Conservation (phyloP, 208 protist species). For the Phytomonas francai region DNA sequence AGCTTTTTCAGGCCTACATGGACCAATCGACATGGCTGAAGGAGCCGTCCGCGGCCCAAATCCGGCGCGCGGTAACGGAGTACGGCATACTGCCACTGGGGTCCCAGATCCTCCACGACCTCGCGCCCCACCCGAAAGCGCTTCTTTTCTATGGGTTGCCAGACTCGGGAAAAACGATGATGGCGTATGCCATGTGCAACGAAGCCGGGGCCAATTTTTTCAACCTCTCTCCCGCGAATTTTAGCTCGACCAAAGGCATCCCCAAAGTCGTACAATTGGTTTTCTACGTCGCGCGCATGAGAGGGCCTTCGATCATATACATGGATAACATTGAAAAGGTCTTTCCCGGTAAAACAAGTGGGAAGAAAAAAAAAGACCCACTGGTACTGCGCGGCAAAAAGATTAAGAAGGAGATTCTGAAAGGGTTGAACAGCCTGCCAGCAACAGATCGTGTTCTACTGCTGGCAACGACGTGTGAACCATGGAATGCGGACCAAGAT, state of each 20-base stretch:
- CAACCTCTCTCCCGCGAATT: conserved; percentile 87
- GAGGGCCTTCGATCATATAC: conserved; percentile 90
- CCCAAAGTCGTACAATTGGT: conserved; percentile 77
- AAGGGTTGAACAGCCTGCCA: conserved; percentile 63
- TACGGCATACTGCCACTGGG: conserved; percentile 86
- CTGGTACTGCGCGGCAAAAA: conserved; percentile 66
- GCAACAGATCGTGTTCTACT: conserved; percentile 88
- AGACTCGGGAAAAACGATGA: conserved; percentile 86
- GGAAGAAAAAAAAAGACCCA: conserved; percentile 58
- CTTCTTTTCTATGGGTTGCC: conserved; percentile 86
- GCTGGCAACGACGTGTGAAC: conserved; percentile 61
- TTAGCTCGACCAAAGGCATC: conserved; percentile 55
- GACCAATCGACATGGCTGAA: conserved; percentile 37
- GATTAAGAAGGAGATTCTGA: conserved; percentile 89
- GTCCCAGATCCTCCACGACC: conserved; percentile 84
- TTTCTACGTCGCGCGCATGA: conserved; percentile 87
- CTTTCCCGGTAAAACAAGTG: conserved; percentile 53
- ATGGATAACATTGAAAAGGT: conserved; percentile 90
- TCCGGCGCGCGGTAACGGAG: conserved; percentile 66
- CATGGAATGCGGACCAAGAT: conserved; percentile 63
- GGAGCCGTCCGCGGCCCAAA: conserved; percentile 73
- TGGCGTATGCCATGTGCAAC: conserved; percentile 81
- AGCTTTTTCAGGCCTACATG: conserved; percentile 55
- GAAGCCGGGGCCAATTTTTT: conserved; percentile 88
- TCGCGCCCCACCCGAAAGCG: conserved; percentile 53